Percentiles rank a stretch among this genome's conserved stretches.
These are phyloP conservation scores for Aegilops umbellulata DNA, from an alignment of 176 grass and related monocot species.

Conservation along the genomic window DNA sequence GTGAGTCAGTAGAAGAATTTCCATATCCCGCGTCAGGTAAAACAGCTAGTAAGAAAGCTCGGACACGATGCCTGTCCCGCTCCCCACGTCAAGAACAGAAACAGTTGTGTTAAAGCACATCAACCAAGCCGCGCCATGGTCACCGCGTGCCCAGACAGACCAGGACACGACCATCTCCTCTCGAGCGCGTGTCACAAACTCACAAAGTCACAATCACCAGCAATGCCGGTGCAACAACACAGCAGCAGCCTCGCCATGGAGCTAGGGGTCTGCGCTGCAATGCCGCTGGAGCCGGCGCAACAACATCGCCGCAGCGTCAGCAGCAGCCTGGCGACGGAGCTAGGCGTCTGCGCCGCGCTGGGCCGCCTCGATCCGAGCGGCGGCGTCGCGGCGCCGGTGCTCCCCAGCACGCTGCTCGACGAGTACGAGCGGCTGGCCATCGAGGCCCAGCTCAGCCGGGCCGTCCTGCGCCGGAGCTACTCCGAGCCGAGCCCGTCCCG, in stretches of 20 bases:
- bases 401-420: constrained; percentile 40
- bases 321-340: not conserved
- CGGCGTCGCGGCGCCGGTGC: not conserved
- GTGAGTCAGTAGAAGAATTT: not conserved
- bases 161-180: not conserved
- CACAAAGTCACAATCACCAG: not conserved
- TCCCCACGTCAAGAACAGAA: constrained; percentile 36
- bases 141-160: not conserved
- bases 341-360: not conserved
- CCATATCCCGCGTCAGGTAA: not conserved
- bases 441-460: constrained; percentile 44
- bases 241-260: not conserved
- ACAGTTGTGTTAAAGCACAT: constrained; percentile 15
- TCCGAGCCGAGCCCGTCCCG: constrained; percentile 47
- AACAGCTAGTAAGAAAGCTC: not conserved
- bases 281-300: too few species aligned
- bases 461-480: constrained; percentile 53
- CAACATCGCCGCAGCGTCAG: too few species aligned
- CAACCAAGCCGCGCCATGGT: not conserved
- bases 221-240: not conserved
- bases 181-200: not conserved
- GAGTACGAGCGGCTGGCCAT: constrained; percentile 50
- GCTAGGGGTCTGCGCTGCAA: too few species aligned
- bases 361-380: constrained; percentile 36
- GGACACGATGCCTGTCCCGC: constrained; percentile 36